Percentiles rank a stretch among this genome's conserved stretches.
Conservation (phyloP, 345 rosid species). For the Eucalyptus cloeziana region DNA sequence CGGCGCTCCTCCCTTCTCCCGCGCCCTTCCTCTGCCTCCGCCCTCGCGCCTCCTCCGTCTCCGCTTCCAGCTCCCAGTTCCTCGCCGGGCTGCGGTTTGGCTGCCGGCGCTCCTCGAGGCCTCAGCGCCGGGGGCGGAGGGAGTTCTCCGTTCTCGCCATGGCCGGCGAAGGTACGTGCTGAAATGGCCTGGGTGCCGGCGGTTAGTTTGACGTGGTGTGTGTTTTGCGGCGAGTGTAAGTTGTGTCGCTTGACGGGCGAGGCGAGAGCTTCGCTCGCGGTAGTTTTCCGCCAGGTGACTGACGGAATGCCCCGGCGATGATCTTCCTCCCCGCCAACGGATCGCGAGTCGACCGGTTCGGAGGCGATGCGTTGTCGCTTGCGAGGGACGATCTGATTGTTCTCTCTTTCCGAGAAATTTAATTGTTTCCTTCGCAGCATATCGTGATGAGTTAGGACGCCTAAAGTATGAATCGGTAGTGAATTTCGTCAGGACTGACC, state of each 20-base stretch:
- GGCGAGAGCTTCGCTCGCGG: not conserved
- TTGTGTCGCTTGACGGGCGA: not conserved
- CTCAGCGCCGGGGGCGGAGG: conserved; percentile 17
- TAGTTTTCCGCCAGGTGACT: not conserved
- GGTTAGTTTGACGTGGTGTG: not conserved
- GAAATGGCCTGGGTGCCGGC: not conserved
- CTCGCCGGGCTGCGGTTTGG: conserved; percentile 34
- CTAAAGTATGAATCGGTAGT: not conserved
- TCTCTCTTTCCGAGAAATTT: not conserved
- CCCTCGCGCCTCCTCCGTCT: conserved; percentile 27
- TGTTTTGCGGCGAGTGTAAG: not conserved
- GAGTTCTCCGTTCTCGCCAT: conserved; percentile 68
- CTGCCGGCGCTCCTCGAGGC: conserved; percentile 16
- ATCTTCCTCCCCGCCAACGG: not conserved
- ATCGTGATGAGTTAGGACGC: not conserved
- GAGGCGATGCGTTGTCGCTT: not conserved
- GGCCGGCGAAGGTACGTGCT: conserved; percentile 60
- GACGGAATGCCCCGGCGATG: not conserved
- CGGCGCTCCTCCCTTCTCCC: conserved; percentile 18
- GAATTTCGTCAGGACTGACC: not conserved
- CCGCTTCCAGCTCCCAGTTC: conserved; percentile 44
- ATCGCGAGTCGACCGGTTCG: not conserved
- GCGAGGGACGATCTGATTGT: not conserved
- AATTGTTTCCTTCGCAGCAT: not conserved
- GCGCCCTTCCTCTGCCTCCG: conserved; percentile 27